Conservation (phyloP, 352 stramenopile species). For the Phytophthora hybrid region DNA sequence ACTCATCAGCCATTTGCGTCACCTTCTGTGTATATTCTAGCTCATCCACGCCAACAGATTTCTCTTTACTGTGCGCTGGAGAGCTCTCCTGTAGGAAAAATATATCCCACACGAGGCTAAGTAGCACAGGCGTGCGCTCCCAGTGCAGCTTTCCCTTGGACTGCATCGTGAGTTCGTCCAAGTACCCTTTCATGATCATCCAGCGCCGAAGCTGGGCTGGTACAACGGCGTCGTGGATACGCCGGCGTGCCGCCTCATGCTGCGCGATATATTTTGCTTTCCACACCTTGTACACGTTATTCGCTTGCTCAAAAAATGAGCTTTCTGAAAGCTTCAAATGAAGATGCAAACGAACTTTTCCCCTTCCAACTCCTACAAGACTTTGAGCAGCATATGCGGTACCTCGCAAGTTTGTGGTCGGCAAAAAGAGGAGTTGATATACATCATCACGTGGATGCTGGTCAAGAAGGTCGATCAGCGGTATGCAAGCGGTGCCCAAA, state of each 20-base stretch:
- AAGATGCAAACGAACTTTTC: conserved; percentile 57
- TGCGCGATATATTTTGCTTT: conserved; percentile 72
- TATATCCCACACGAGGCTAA: conserved; percentile 81
- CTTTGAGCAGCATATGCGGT: neutral
- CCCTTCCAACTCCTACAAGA: conserved; percentile 18
- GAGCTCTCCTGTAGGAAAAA: conserved; percentile 52
- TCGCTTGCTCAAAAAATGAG: conserved; percentile 71
- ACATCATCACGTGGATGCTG: conserved; percentile 62
- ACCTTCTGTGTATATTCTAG: conserved; percentile 48
- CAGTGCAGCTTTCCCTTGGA: conserved; percentile 65
- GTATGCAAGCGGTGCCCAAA: conserved; percentile 67
- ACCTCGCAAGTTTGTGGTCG: conserved; percentile 10
- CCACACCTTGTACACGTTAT: conserved; percentile 65
- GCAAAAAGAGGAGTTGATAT: conserved; percentile 61
- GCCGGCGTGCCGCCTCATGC: conserved; percentile 58
- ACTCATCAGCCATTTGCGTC: conserved; percentile 47
- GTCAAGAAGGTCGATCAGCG: conserved; percentile 75
- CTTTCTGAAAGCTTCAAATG: conserved; percentile 66
- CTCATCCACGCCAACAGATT: conserved; percentile 26
- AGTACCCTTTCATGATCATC: conserved; percentile 62
- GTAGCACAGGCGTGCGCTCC: conserved; percentile 65
- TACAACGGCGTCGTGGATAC: conserved; percentile 71
- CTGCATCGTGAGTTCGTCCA: conserved; percentile 64
- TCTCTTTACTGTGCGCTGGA: conserved; percentile 20
- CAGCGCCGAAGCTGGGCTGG: conserved; percentile 68